These are phyloP conservation scores for Theobroma grandiflorum DNA, from an alignment of 441 rosid genomes.

Conservation along the genomic window DNA sequence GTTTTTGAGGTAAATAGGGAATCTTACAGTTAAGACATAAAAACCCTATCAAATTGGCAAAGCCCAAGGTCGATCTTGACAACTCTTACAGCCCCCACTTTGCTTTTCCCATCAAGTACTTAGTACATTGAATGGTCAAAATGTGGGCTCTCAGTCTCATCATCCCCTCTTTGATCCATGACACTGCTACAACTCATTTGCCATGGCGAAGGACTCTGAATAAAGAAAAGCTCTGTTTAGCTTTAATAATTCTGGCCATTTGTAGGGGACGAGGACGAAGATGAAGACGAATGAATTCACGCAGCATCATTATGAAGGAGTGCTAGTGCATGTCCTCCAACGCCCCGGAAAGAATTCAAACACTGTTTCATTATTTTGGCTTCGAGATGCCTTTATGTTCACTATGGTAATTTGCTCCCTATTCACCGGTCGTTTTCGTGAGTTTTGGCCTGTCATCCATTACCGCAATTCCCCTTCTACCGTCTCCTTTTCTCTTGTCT, in stretches of 20 bases:
- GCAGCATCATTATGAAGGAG: background rate
- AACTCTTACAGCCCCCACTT: constrained; percentile 13
- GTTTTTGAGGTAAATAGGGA: constrained; percentile 25
- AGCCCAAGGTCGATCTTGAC: constrained; percentile 5
- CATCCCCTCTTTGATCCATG: background rate
- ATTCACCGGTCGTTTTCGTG: constrained; percentile 16
- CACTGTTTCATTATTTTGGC: background rate
- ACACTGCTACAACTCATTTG: too few relatives aligned
- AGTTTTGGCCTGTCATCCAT: constrained; percentile 27
- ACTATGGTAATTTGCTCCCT: background rate
- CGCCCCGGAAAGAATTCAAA: background rate
- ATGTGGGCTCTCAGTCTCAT: constrained; percentile 3
- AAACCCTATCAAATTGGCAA: background rate
- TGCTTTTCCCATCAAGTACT: background rate
- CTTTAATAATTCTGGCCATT: background rate
- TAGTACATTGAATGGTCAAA: background rate
- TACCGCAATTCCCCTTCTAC: background rate
- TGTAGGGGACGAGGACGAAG: too few relatives aligned
- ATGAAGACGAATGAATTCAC: background rate
- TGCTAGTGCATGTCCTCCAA: background rate
- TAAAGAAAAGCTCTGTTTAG: background rate
- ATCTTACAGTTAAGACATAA: background rate
- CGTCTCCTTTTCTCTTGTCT: constrained; percentile 11
- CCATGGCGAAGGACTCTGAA: background rate
- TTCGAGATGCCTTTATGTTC: background rate